Percentiles rank a stretch among this genome's conserved stretches.
phyloP scores from a whole-genome alignment of 257 asterid genomes.

The Solanum clarkiae region DNA sequence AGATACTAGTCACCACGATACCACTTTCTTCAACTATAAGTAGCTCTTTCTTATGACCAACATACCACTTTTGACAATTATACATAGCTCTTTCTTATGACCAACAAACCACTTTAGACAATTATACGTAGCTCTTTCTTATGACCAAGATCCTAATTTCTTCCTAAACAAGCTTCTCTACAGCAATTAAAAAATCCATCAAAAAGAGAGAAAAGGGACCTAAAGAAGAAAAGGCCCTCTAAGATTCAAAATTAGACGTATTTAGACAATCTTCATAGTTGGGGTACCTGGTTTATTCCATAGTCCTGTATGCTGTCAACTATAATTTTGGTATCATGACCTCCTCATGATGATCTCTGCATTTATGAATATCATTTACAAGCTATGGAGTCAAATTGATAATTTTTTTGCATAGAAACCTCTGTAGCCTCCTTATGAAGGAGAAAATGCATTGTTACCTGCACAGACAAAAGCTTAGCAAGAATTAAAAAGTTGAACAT shows the following conservation, averaged over 20 bases:
- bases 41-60: background rate
- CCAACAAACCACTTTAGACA: background rate
- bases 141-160: background rate
- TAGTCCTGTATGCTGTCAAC: conserved; percentile 98
- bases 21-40: background rate
- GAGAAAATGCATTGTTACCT: conserved; percentile 8
- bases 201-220: background rate
- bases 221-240: background rate
- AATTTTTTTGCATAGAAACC: conserved; percentile 83
- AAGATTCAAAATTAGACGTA: background rate
- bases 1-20: background rate
- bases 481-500: background rate
- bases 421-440: conserved; percentile 82
- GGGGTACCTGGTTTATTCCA: conserved; percentile 77
- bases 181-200: background rate
- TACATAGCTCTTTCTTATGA: background rate
- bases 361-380: conserved; percentile 89
- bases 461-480: background rate
- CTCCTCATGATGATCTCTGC: conserved; percentile 99
- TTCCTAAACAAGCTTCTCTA: background rate
- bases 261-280: conserved; percentile 8
- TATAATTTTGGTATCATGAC: conserved; percentile 84
- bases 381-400: conserved; percentile 59
- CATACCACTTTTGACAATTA: background rate
- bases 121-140: background rate